Percentiles rank a stretch among this genome's conserved stretches.
Evolutionary conservation across 257 asterid genomes (phyloP).

Genomic region (Scutellaria barbata): DNA sequence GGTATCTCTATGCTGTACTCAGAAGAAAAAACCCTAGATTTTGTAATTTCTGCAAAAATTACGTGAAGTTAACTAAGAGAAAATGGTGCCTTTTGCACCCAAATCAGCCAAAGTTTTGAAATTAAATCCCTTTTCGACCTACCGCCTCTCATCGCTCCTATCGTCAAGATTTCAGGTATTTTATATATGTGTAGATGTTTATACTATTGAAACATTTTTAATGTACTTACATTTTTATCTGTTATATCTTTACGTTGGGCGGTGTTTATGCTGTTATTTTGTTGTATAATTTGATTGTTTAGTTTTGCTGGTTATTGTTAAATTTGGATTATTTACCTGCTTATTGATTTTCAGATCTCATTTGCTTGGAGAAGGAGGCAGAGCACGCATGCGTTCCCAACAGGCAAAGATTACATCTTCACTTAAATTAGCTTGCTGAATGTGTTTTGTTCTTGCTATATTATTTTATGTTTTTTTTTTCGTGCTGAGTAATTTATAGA

Average conservation of each 20-base stretch:
- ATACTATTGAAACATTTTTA: not conserved
- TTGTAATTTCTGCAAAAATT: conserved; percentile 13
- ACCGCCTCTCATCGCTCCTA: conserved; percentile 42
- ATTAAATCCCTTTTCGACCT: conserved; percentile 31
- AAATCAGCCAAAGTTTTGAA: conserved; percentile 39
- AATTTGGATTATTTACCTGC: conserved; percentile 32
- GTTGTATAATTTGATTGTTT: not conserved
- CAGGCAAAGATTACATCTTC: conserved; percentile 44
- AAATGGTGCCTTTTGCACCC: conserved; percentile 49
- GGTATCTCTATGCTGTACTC: not conserved
- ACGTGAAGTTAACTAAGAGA: not conserved
- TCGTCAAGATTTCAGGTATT: conserved; percentile 47
- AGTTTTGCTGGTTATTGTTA: conserved; percentile 17
- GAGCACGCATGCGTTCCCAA: conserved; percentile 45
- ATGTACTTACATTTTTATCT: not conserved
- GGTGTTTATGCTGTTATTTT: not conserved
- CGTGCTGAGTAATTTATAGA: not conserved
- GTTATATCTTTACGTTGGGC: not conserved
- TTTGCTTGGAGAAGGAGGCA: conserved; percentile 51
- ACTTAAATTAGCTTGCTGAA: not conserved
- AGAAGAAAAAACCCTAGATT: conserved; percentile 41
- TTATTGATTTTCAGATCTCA: conserved; percentile 46
- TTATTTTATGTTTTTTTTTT: not conserved
- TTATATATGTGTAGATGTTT: not conserved
- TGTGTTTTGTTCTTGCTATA: not conserved